Percentiles rank a stretch among this genome's conserved stretches.
Conservation (phyloP, 306 rosid species). For the Vicia villosa region DNA sequence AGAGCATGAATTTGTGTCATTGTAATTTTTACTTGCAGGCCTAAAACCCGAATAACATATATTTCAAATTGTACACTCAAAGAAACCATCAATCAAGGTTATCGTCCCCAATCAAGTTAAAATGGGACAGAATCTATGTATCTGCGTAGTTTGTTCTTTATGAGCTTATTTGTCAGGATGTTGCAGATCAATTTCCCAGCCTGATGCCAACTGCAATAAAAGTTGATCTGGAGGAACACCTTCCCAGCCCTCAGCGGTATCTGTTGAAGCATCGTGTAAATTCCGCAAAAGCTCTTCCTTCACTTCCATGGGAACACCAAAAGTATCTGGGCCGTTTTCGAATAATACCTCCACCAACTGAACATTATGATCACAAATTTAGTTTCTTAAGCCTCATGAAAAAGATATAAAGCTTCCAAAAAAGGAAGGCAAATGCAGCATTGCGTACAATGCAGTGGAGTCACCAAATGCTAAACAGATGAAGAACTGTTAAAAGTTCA, state of each 20-base stretch:
- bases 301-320: conserved; percentile 75
- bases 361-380: conserved; percentile 21
- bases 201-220: conserved; percentile 79
- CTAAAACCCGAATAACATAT: conserved; percentile 17
- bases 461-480: conserved; percentile 20
- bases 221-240: conserved; percentile 82
- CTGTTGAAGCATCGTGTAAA: conserved; percentile 85
- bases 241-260: conserved; percentile 87
- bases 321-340: conserved; percentile 75
- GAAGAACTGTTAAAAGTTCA: neutral
- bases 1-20: conserved; percentile 15
- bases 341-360: conserved; percentile 85
- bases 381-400: conserved; percentile 14
- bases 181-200: conserved; percentile 84
- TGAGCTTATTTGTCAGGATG: conserved; percentile 60
- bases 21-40: conserved; percentile 10
- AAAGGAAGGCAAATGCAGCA: neutral
- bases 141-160: conserved; percentile 14
- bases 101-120: conserved; percentile 32
- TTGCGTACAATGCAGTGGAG: neutral
- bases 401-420: conserved; percentile 26
- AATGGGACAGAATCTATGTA: conserved; percentile 2
- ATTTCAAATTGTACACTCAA: conserved; percentile 10
- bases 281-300: conserved; percentile 79
- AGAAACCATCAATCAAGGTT: neutral